These are phyloP conservation scores for Volvariella surrecta DNA, from an alignment of 1,284 basidiomycete species.

Conservation along the genomic window DNA sequence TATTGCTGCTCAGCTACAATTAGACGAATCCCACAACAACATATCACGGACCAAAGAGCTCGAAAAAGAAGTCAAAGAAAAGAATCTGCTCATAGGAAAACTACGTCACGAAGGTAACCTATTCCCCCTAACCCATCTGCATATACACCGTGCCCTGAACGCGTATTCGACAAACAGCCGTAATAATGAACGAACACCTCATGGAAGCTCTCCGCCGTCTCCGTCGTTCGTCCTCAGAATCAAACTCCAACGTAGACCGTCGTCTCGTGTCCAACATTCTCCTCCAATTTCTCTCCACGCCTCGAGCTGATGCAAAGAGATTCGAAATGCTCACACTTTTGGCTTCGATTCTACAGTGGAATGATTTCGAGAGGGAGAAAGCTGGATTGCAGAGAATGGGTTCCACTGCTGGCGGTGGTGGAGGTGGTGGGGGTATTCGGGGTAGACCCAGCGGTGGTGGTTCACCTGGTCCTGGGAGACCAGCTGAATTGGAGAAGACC, in stretches of 20 bases:
- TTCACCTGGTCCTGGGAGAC: slow-evolving; percentile 12
- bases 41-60: slow-evolving; percentile 60
- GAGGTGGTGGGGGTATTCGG: slow-evolving; percentile 29
- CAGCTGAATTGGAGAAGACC: slow-evolving; percentile 57
- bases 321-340: slow-evolving; percentile 95
- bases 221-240: slow-evolving; percentile 77
- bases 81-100: slow-evolving; percentile 86
- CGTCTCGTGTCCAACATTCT: slow-evolving; percentile 93
- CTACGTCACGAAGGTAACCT: slow-evolving; percentile 83
- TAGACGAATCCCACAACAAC: slow-evolving; percentile 70
- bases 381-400: slow-evolving; percentile 73
- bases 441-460: slow-evolving; percentile 14
- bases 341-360: slow-evolving; percentile 85
- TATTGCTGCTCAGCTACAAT: slow-evolving; percentile 35
- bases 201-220: slow-evolving; percentile 95
- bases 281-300: slow-evolving; percentile 86
- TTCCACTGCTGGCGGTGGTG: slow-evolving; percentile 16
- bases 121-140: slow-evolving; percentile 7
- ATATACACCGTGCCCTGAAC: background rate
- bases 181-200: slow-evolving; percentile 95
- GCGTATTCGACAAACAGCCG: slow-evolving; percentile 43
- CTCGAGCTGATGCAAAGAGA: slow-evolving; percentile 87
- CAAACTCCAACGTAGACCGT: slow-evolving; percentile 72
- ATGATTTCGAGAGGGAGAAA: slow-evolving; percentile 81
- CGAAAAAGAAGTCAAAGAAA: slow-evolving; percentile 91